Evolutionary conservation across 352 stramenopile species (phyloP), one percentile per base, ranked within the genome.

Genomic region (Aphanomyces cochlioides): DNA sequence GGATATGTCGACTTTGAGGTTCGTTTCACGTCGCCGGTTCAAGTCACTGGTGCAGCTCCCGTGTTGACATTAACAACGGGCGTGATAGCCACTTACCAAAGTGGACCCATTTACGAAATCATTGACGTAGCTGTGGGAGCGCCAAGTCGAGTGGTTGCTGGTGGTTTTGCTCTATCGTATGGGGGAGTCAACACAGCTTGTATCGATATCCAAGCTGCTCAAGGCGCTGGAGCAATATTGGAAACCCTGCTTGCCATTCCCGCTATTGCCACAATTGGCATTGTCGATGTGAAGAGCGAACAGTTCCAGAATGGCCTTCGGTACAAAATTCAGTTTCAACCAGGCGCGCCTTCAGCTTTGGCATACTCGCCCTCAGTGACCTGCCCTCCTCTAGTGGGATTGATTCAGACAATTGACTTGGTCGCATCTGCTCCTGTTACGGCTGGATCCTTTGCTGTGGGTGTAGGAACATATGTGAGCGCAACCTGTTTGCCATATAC

Each of bases 371-470:
- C 83, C 54, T 69, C 75, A 2, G 75, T 75, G 0, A 34, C 56
- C 28, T 91, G 85, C 61, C 39, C 73, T 1, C 63, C 37, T 10
- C 77, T 85, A 13, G 50, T 74, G 10, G 82, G 78, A 12, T 76
- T 74, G 2, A 82, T 73, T 3, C 85, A 93, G 69, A 90, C 85
- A 0, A 90, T 93, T 36, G 85, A 91, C 54, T 70, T 93, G 6
- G 74, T 48, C 1, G 75, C 83, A 0, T 41, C 61, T n/a, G 69
- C 74, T 0, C 5, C 69, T n/a, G 86, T 93, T 8, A 70, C 64
- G 0, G 45, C 47, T 4, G 64, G 64, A 3, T 34, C 34, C 8
- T 70, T 70, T 39, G n/a, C 37, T 1, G 48, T 70, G 4, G 48
- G 19, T 5, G 36, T 48, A 3, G 64, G 45, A 39, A 7, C 48